phyloP scores from a whole-genome alignment of 169 alveolate species.

The Toxoplasma gondii region DNA sequence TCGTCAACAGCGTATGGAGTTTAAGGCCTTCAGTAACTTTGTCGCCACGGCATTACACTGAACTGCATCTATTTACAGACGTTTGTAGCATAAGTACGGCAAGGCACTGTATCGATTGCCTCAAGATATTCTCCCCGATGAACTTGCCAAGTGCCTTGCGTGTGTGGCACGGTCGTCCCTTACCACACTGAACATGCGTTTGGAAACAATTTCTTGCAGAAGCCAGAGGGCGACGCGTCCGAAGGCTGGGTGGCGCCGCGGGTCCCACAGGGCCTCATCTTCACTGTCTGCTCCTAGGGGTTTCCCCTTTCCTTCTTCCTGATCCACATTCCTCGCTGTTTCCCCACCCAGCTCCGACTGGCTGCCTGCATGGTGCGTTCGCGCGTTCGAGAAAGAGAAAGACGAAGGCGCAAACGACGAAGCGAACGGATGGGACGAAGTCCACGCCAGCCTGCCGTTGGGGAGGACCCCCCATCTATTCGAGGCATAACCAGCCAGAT shows the following conservation, averaged over 20 bases:
- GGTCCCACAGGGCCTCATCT: neutral
- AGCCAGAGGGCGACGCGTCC: conserved; percentile 66
- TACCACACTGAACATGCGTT: conserved; percentile 61
- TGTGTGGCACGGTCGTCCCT: neutral
- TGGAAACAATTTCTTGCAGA: conserved; percentile 60
- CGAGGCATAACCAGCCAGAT: conserved; percentile 83
- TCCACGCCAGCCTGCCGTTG: conserved; percentile 70
- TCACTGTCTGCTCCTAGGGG: neutral
- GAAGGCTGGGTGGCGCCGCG: conserved; percentile 66
- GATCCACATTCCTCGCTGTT: neutral
- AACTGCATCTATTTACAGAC: neutral
- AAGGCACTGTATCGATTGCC: neutral
- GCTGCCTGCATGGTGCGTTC: neutral
- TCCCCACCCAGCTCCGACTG: neutral
- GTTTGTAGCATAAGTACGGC: neutral
- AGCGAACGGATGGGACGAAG: neutral
- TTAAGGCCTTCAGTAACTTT: too few relatives aligned
- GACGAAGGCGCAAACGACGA: neutral
- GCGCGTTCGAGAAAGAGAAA: neutral
- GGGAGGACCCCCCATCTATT: conserved; percentile 81
- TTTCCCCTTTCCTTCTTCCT: neutral
- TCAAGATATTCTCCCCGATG: neutral
- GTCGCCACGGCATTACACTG: neutral
- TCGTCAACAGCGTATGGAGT: too few relatives aligned
- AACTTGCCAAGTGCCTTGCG: neutral